Conservation (phyloP, 148 eudicot species). For the Rhododendron kiyosumense region DNA sequence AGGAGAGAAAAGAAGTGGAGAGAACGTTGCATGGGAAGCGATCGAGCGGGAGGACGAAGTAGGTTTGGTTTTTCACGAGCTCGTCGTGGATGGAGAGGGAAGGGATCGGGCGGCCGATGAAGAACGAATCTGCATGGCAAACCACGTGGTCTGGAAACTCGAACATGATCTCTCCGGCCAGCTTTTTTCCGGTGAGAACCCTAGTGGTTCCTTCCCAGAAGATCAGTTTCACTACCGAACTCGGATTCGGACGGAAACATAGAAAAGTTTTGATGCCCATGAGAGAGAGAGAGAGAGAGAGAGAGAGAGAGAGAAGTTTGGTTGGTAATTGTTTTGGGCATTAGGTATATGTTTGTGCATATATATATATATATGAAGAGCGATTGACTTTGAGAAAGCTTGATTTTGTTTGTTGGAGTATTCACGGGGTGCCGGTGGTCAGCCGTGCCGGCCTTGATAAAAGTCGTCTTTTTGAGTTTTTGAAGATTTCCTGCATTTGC, state of each 20-base stretch:
- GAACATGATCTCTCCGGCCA: constrained; percentile 87
- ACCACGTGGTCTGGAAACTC: constrained; percentile 77
- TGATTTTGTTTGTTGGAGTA: neutral
- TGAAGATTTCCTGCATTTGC: neutral
- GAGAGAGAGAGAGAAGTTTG: too few species aligned
- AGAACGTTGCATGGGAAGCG: constrained; percentile 38
- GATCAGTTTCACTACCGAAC: constrained; percentile 34
- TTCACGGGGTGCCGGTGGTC: neutral
- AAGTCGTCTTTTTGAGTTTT: neutral
- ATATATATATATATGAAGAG: neutral
- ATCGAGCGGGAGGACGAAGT: constrained; percentile 73
- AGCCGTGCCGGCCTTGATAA: neutral
- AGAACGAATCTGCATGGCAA: constrained; percentile 80
- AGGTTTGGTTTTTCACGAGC: constrained; percentile 50
- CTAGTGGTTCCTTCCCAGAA: constrained; percentile 59
- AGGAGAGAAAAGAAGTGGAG: constrained; percentile 51
- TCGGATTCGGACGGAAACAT: constrained; percentile 14
- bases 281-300: neutral
- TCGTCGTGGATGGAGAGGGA: constrained; percentile 47
- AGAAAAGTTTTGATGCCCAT: constrained; percentile 25
- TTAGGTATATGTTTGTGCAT: neutral
- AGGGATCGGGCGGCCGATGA: constrained; percentile 67
- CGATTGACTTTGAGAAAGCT: neutral
- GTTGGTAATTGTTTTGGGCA: neutral
- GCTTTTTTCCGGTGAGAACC: constrained; percentile 27